Conservation (phyloP, 192 early-diverging fungal species). For the Coemansia sp. region DNA sequence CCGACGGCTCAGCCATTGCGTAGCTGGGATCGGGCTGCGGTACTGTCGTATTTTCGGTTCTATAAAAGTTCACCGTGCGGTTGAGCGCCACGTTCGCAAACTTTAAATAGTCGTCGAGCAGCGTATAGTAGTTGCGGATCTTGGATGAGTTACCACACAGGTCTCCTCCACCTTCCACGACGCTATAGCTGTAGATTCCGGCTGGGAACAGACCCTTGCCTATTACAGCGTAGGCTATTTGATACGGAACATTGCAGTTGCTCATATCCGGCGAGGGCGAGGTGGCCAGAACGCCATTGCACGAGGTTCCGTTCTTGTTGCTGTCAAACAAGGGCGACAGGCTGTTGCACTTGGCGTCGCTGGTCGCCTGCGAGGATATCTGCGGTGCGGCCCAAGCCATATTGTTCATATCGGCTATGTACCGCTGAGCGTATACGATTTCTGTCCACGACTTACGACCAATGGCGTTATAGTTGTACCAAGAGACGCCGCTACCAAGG, state of each 20-base stretch:
- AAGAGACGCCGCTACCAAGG: conserved; percentile 3
- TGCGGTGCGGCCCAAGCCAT: conserved; percentile 22
- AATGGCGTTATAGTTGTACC: conserved; percentile 26
- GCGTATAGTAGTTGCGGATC: conserved; percentile 27
- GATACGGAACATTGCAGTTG: conserved; percentile 22
- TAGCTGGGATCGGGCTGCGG: conserved; percentile 14
- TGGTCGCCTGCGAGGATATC: background rate
- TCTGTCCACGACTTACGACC: conserved; percentile 12
- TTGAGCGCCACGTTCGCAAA: conserved; percentile 9
- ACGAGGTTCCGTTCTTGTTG: conserved; percentile 22
- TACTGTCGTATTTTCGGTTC: background rate
- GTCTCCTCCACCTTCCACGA: conserved; percentile 9
- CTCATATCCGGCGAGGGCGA: conserved; percentile 9
- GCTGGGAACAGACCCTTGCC: conserved; percentile 17
- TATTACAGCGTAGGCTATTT: conserved; percentile 18
- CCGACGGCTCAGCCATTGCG: conserved; percentile 15
- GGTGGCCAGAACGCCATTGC: background rate
- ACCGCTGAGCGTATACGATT: conserved; percentile 24
- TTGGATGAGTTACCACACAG: conserved; percentile 23
- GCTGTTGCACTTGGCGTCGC: conserved; percentile 14
- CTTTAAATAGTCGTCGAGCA: conserved; percentile 28
- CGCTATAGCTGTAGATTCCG: conserved; percentile 34
- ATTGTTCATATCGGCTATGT: conserved; percentile 3
- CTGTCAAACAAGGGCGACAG: conserved; percentile 20
- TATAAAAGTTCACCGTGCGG: conserved; percentile 18